Base-by-base conservation (phyloP, 2,329 filamentous ascomycete species). In the Cryphonectria nitschkei region DNA sequence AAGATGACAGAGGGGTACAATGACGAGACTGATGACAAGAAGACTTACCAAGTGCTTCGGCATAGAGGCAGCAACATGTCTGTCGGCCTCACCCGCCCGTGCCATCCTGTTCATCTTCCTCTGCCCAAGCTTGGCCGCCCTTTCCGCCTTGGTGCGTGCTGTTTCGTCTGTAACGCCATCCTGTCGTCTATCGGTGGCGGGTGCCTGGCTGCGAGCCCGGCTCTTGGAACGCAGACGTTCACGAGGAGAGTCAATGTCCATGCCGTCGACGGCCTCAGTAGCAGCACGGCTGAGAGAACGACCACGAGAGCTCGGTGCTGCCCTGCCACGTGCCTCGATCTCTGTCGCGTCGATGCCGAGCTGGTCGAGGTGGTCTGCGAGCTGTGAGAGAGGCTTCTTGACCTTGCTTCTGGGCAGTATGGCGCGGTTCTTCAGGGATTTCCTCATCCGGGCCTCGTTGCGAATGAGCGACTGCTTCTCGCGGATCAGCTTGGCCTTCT, bases 71-170 rank as follows among this genome's bases (percentile, higher is more conserved):
- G 91, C 91, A 73, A 90, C 90, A 84, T 98, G 95, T 80, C 97
- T 90, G 87, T 99, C 96, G 73, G 92, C 95, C 85, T 99, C 96
- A 86, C 96, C 96, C 87, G 97, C 93, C 81, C 95, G 91, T 61
- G 96, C 96, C 92, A 97, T 96, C 75, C 95, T 90, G 86, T 99
- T 99, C 94, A 97, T 98, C 89, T 94, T 95, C 88, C 95, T 94
- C 90, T 99, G 97, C 77, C 91, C 88, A 80, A 99, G 84, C 88
- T 97, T 98, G 79, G 90, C 88, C 80, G 97, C 85, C 78, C 92
- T 90, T 82, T 97, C 95, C 52, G 93, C 94, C 88, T 95, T 97
- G 72, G 86, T 87, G 75, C 93, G 88, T 65, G 88, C 84, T 68
- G 80, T 82, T 74, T 89, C 88, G 78, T 93, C 88, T 71, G 86